Conservation (phyloP, 148 eudicot genomes). For the Rhododendron henanense region DNA sequence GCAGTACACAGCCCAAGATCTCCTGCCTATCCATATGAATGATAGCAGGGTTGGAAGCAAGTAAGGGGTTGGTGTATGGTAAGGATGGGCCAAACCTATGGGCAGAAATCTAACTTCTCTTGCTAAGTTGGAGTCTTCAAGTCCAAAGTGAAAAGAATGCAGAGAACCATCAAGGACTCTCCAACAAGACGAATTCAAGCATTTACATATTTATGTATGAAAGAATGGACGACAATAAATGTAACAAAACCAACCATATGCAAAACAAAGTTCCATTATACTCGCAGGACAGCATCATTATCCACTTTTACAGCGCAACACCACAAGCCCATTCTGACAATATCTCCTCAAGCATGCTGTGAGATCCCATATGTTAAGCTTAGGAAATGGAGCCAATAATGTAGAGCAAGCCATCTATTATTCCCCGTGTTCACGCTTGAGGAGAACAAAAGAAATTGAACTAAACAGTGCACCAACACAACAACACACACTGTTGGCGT, state of each 20-base stretch:
- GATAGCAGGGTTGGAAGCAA: neutral
- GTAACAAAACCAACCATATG: neutral
- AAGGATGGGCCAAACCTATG: too few relatives aligned
- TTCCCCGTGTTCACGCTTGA: neutral
- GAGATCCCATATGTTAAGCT: neutral
- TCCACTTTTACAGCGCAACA: neutral
- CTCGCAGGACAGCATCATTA: neutral
- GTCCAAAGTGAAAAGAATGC: neutral
- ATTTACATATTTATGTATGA: neutral
- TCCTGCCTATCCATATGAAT: constrained; percentile 1
- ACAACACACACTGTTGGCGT: neutral
- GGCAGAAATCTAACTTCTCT: neutral
- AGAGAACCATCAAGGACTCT: neutral
- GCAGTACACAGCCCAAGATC: neutral
- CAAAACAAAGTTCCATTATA: neutral
- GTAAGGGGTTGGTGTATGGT: neutral
- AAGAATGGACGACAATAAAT: neutral
- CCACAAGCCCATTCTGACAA: neutral
- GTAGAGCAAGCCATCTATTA: neutral
- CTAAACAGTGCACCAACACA: neutral
- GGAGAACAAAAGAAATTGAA: neutral
- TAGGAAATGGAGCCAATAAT: neutral
- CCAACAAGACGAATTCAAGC: neutral
- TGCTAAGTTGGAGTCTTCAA: neutral
- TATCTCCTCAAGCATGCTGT: neutral